These are phyloP conservation scores for Oryza punctata DNA, from an alignment of 176 grass and related monocot species.

Conservation along the genomic window DNA sequence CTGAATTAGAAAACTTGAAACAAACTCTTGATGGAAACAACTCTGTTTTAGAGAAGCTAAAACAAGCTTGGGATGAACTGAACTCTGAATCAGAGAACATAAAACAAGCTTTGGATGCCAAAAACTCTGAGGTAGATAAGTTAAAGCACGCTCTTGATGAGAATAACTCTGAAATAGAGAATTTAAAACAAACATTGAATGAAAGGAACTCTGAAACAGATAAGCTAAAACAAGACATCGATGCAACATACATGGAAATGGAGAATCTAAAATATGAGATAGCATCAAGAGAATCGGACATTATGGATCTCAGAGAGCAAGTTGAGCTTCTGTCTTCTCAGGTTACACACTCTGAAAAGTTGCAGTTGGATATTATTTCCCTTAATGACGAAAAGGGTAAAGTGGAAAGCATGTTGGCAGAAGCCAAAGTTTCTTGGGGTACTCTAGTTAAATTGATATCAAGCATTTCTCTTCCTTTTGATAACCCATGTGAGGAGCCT, in stretches of 20 bases:
- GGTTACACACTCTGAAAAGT: slow-evolving; percentile 47
- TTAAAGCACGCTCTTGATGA: slow-evolving; percentile 46
- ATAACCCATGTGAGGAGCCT: slow-evolving; percentile 54
- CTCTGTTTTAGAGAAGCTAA: slow-evolving; percentile 41
- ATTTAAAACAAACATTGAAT: slow-evolving; percentile 45
- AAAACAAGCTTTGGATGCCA: slow-evolving; percentile 34
- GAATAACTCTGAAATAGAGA: slow-evolving; percentile 55
- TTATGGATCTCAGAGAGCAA: slow-evolving; percentile 60
- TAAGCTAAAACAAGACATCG: slow-evolving; percentile 38
- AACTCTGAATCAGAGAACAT: slow-evolving; percentile 51
- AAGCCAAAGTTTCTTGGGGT: slow-evolving; percentile 48
- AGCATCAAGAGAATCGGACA: slow-evolving; percentile 55
- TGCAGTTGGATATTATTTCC: slow-evolving; percentile 54
- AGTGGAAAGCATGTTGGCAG: slow-evolving; percentile 58
- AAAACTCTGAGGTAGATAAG: slow-evolving; percentile 41
- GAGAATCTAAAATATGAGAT: slow-evolving; percentile 59
- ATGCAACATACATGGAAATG: slow-evolving; percentile 31
- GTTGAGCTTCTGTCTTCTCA: slow-evolving; percentile 58
- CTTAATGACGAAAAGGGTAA: slow-evolving; percentile 60
- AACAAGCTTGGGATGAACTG: slow-evolving; percentile 27
- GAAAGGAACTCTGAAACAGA: slow-evolving; percentile 34
- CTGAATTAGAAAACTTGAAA: slow-evolving; percentile 48
- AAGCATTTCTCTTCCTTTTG: slow-evolving; percentile 58
- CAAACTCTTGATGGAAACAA: slow-evolving; percentile 28
- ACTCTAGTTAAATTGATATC: slow-evolving; percentile 62